Percentiles rank a stretch among this genome's conserved stretches.
phyloP scores from a whole-genome alignment of 768 basidiomycete species.

The Plicaturopsis crispa region DNA sequence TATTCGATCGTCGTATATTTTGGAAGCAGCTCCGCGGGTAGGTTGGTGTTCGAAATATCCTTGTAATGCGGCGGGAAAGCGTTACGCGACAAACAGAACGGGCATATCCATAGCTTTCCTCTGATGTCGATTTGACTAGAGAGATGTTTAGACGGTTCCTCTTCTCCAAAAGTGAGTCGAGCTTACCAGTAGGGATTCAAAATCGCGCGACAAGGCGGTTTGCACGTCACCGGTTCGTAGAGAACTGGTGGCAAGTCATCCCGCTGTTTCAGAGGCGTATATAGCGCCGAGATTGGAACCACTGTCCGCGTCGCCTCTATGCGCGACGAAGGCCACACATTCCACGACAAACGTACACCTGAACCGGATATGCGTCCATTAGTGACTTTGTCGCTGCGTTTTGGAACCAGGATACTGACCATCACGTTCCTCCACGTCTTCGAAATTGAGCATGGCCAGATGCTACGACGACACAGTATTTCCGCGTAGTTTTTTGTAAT shows the following conservation, averaged over 20 bases:
- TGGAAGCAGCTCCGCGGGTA: constrained; percentile 92
- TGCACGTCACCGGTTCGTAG: constrained; percentile 98
- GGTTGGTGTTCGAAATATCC: constrained; percentile 94
- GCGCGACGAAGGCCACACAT: constrained; percentile 96
- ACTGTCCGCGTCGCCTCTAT: constrained; percentile 98
- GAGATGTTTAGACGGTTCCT: constrained; percentile 6
- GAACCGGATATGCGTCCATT: constrained; percentile 1
- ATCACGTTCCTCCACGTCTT: constrained; percentile 96
- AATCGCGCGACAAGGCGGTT: constrained; percentile 94
- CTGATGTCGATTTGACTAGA: constrained; percentile 95
- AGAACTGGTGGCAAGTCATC: constrained; percentile 94
- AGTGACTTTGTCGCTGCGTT: too few relatives aligned
- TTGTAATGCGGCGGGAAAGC: constrained; percentile 98
- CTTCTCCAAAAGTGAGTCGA: constrained; percentile 3
- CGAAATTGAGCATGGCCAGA: constrained; percentile 89
- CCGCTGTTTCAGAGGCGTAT: constrained; percentile 89
- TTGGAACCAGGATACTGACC: constrained; percentile 63
- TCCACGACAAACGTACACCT: constrained; percentile 97
- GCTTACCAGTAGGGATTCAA: constrained; percentile 92
- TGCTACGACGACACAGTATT: too few relatives aligned
- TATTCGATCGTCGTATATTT: constrained; percentile 99
- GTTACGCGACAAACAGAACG: constrained; percentile 95
- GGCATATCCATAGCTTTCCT: constrained; percentile 99
- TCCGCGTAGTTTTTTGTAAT: too few relatives aligned
- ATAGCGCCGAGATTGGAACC: constrained; percentile 96